Conservation (phyloP, 306 rosid species). For the Vigna reflexopilosa region DNA sequence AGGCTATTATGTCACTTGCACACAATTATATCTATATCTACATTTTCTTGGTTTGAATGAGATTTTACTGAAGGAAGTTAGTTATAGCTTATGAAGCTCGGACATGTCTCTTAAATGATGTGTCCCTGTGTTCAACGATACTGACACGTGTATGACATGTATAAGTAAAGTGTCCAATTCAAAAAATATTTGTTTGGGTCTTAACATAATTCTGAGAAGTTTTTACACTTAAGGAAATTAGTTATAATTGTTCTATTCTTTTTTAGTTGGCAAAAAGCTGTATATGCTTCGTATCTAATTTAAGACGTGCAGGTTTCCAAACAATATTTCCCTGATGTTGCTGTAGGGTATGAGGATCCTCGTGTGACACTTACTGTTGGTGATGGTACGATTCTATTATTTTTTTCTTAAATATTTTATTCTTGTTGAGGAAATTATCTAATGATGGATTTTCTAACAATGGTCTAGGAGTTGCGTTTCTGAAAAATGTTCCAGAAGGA, state of each 20-base stretch:
- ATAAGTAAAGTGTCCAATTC: too few species aligned
- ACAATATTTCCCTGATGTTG: constrained; percentile 82
- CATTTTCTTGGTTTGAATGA: background rate
- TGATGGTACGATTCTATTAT: constrained; percentile 66
- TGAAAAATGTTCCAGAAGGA: constrained; percentile 85
- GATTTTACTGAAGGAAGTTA: background rate
- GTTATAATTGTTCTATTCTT: constrained; percentile 5
- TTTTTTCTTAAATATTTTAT: background rate
- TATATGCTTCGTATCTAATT: constrained; percentile 19
- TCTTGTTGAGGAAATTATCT: constrained; percentile 4
- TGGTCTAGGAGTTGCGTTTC: constrained; percentile 89
- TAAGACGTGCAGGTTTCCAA: constrained; percentile 71
- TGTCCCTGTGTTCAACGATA: too few species aligned
- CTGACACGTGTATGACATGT: too few species aligned
- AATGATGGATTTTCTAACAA: constrained; percentile 39
- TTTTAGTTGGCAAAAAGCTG: background rate
- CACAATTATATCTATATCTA: constrained; percentile 10
- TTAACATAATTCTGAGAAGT: background rate
- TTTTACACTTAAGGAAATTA: background rate
- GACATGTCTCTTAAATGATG: too few species aligned
- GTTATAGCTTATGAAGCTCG: too few species aligned
- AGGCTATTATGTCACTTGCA: constrained; percentile 16
- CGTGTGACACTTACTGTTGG: constrained; percentile 88
- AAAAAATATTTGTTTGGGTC: too few species aligned
- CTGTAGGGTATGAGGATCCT: constrained; percentile 86